Percentiles rank a stretch among this genome's conserved stretches.
phyloP scores from a whole-genome alignment of 2,329 filamentous ascomycete genomes.

The Diaporthe citriasiana region DNA sequence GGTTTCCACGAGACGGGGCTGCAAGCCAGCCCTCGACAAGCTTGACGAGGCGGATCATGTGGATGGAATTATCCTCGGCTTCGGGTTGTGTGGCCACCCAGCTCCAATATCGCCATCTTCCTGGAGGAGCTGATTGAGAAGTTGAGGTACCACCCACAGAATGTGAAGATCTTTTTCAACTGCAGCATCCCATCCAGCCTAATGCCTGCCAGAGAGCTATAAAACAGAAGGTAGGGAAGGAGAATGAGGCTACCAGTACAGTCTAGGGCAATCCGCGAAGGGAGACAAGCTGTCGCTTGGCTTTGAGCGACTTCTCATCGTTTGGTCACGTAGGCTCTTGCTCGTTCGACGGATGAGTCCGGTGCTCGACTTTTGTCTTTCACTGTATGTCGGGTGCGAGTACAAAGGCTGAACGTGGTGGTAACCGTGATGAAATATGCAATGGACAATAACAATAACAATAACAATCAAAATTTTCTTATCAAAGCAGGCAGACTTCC shows the following conservation, averaged over 20 bases:
- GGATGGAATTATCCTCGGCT: constrained; percentile 1
- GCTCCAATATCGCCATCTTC: neutral
- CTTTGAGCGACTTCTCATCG: neutral
- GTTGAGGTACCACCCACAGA: constrained; percentile 3
- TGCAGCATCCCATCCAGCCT: constrained; percentile 12
- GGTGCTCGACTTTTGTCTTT: neutral
- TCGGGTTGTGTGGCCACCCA: neutral
- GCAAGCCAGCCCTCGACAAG: neutral
- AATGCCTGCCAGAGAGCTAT: constrained; percentile 4
- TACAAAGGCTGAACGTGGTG: too few species aligned
- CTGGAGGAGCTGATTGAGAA: neutral
- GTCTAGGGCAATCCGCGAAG: neutral
- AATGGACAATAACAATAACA: too few species aligned
- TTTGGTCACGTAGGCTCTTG: neutral
- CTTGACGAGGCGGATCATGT: constrained; percentile 4
- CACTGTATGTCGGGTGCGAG: neutral
- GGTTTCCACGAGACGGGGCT: neutral
- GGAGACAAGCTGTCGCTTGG: neutral
- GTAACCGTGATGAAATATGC: too few species aligned
- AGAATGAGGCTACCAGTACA: neutral
- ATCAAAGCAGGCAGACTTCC: too few species aligned
- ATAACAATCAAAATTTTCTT: too few species aligned
- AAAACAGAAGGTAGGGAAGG: neutral
- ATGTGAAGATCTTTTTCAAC: neutral
- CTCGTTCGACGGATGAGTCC: too few species aligned